A percentile compares a stretch with the other conserved stretches of the same genome.
These are phyloP conservation scores for Suzukiozyma palmioleophila DNA, from an alignment of 1,139 yeast species.

Conservation along the genomic window DNA sequence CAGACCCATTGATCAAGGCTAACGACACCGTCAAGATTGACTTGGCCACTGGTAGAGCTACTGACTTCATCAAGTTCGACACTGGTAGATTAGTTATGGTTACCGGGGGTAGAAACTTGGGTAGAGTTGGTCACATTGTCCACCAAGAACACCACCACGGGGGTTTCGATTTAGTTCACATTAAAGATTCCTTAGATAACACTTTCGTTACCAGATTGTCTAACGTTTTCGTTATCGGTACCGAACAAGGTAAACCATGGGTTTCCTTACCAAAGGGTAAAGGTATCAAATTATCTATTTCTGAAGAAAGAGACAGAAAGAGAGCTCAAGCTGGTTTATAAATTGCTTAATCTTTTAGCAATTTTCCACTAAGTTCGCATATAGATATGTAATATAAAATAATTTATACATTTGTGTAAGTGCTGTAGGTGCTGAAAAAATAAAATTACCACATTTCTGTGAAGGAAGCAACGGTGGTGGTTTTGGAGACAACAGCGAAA, in stretches of 20 bases:
- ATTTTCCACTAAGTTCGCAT: constrained; percentile 2
- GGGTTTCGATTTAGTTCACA: constrained; percentile 98
- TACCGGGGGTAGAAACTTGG: constrained; percentile 99
- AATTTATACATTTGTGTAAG: neutral
- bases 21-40: constrained; percentile 97
- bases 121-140: constrained; percentile 96
- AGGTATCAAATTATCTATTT: constrained; percentile 96
- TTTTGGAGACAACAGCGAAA: no score
- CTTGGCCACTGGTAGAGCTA: constrained; percentile 91
- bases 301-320: constrained; percentile 99
- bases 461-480: no score
- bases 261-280: constrained; percentile 99
- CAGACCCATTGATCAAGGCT: constrained; percentile 93
- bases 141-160: constrained; percentile 99
- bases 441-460: neutral
- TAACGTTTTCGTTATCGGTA: constrained; percentile 95
- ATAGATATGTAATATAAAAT: constrained; percentile 3
- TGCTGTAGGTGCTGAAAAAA: neutral
- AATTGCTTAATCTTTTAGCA: constrained; percentile 10
- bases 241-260: constrained; percentile 93
- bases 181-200: constrained; percentile 96
- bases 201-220: constrained; percentile 96
- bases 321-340: constrained; percentile 65
- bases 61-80: constrained; percentile 90
- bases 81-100: constrained; percentile 95